phyloP scores from a whole-genome alignment of 768 basidiomycete genomes.

The Candolleomyces eurysporus region DNA sequence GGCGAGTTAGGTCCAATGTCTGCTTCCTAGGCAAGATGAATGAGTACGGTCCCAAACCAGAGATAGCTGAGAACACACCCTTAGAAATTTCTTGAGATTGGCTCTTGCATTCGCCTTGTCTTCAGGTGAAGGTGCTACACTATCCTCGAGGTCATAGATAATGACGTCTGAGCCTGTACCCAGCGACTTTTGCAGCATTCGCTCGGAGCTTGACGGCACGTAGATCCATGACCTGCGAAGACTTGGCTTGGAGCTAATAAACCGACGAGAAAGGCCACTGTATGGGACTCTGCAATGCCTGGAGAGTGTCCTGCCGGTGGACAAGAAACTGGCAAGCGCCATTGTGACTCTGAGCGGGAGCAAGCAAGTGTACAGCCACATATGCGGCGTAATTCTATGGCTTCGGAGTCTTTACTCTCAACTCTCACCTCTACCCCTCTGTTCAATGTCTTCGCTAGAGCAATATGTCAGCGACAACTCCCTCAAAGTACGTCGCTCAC shows the following conservation, averaged over 20 bases:
- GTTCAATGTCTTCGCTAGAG: slow-evolving; percentile 59
- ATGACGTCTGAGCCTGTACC: slow-evolving; percentile 63
- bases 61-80: slow-evolving; percentile 33
- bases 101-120: slow-evolving; percentile 61
- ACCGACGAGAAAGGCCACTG: neutral
- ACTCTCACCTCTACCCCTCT: slow-evolving; percentile 5
- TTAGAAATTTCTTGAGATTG: slow-evolving; percentile 53
- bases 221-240: slow-evolving; percentile 65
- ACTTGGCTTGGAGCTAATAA: neutral
- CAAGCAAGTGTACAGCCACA: slow-evolving; percentile 16
- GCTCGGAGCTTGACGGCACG: slow-evolving; percentile 78
- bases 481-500: slow-evolving; percentile 48
- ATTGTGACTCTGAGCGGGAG: neutral
- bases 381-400: neutral
- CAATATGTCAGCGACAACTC: slow-evolving; percentile 79
- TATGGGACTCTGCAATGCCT: neutral
- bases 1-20: slow-evolving; percentile 33
- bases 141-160: slow-evolving; percentile 90
- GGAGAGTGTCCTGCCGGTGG: neutral
- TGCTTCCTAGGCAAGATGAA: slow-evolving; percentile 9
- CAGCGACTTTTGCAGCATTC: slow-evolving; percentile 81
- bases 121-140: slow-evolving; percentile 62
- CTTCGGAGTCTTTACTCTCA: slow-evolving; percentile 5
- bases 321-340: neutral
- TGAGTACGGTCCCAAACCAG: neutral